A percentile compares a stretch with the other conserved stretches of the same genome.
These are phyloP conservation scores for Phialocephala sp. DNA, from an alignment of 2,329 filamentous ascomycete genomes.

Conservation along the genomic window DNA sequence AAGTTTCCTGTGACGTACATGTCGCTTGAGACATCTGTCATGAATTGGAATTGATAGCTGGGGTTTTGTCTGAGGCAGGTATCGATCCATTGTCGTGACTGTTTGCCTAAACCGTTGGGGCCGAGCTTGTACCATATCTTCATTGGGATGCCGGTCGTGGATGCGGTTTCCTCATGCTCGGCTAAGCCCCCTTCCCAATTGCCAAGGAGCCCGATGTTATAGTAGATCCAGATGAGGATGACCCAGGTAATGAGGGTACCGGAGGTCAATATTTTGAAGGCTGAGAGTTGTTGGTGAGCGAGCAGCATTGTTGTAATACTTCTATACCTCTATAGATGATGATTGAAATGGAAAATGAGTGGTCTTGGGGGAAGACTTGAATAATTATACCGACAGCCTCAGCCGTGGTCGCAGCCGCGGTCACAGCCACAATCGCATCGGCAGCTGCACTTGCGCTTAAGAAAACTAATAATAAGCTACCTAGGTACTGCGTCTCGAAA, in stretches of 20 bases:
- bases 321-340: neutral
- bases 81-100: constrained; percentile 41
- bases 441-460: too few relatives aligned
- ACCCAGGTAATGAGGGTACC: neutral
- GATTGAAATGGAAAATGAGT: neutral
- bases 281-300: neutral
- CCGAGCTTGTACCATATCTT: constrained; percentile 49
- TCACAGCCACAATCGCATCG: too few relatives aligned
- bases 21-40: constrained; percentile 35
- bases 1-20: constrained; percentile 44
- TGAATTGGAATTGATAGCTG: constrained; percentile 34
- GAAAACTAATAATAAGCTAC: too few relatives aligned
- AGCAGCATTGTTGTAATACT: neutral
- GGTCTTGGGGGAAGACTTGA: neutral
- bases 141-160: constrained; percentile 32
- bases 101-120: constrained; percentile 42
- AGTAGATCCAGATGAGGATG: neutral
- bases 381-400: neutral
- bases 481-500: too few relatives aligned
- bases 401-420: neutral
- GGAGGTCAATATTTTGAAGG: neutral
- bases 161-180: neutral
- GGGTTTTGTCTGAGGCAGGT: constrained; percentile 42
- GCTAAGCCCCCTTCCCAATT: neutral
- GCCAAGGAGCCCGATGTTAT: neutral